Conservation (phyloP, 2,329 filamentous ascomycete species). For the Phialophora tarda region DNA sequence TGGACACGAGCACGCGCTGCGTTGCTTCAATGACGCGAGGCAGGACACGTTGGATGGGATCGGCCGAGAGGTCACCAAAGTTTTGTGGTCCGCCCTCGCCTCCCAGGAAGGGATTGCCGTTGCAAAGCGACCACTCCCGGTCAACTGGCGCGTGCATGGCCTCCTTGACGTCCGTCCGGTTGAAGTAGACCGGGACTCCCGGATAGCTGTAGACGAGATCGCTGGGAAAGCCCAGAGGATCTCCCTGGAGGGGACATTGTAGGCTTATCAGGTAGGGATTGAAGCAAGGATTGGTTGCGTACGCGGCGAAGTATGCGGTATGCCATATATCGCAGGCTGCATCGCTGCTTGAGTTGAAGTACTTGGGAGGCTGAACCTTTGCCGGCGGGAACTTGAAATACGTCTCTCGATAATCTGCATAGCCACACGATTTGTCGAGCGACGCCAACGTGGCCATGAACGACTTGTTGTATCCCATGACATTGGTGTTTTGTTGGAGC, state of each 20-base stretch:
- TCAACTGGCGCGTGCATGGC: slow-evolving; percentile 66
- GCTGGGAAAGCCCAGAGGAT: slow-evolving; percentile 72
- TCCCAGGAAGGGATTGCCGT: slow-evolving; percentile 24
- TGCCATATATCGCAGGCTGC: slow-evolving; percentile 30
- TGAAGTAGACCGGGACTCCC: slow-evolving; percentile 69
- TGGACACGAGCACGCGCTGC: slow-evolving; percentile 17
- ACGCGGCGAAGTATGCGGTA: slow-evolving; percentile 43
- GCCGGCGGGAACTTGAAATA: slow-evolving; percentile 31
- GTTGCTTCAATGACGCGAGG: slow-evolving; percentile 33
- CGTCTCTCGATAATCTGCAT: slow-evolving; percentile 29
- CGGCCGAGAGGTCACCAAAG: slow-evolving; percentile 22
- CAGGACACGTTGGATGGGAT: slow-evolving; percentile 30
- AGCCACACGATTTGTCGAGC: slow-evolving; percentile 30
- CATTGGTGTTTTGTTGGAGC: slow-evolving; percentile 32
- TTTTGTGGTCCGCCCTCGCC: slow-evolving; percentile 26
- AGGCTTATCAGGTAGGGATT: slow-evolving; percentile 74
- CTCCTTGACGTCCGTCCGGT: slow-evolving; percentile 70
- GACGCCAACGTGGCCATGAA: slow-evolving; percentile 23
- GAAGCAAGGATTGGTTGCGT: slow-evolving; percentile 72
- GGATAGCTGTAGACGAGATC: slow-evolving; percentile 65
- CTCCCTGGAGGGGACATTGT: slow-evolving; percentile 71
- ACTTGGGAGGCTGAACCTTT: slow-evolving; percentile 28
- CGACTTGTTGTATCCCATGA: slow-evolving; percentile 33
- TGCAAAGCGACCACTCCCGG: slow-evolving; percentile 26
- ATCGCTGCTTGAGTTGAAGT: slow-evolving; percentile 30